Evolutionary conservation across 495 filamentous ascomycete species (phyloP).

Genomic region (Xylaria telfairii): DNA sequence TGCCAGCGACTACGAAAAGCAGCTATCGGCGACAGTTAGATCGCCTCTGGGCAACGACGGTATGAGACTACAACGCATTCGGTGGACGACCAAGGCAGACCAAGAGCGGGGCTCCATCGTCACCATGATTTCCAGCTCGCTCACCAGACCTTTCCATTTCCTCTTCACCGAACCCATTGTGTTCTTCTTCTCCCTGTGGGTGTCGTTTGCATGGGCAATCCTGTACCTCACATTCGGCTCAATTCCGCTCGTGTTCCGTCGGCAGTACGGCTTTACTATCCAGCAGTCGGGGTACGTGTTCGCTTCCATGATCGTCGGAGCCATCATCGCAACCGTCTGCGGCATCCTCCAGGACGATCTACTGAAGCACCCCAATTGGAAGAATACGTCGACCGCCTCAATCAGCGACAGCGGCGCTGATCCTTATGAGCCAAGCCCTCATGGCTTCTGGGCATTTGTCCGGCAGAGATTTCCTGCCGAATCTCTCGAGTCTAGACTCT

Average conservation of each 20-base stretch:
- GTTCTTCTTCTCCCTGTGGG: conserved; percentile 94
- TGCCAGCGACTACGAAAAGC: conserved; percentile 37
- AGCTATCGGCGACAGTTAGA: conserved; percentile 38
- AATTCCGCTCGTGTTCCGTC: conserved; percentile 77
- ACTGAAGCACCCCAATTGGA: conserved; percentile 51
- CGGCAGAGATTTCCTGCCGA: conserved; percentile 50
- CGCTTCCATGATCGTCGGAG: conserved; percentile 70
- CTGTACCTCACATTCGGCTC: conserved; percentile 84
- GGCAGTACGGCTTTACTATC: conserved; percentile 71
- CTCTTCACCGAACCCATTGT: conserved; percentile 91
- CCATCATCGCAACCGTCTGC: conserved; percentile 71
- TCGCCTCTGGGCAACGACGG: conserved; percentile 3
- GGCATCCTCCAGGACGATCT: conserved; percentile 73
- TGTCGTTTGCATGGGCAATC: conserved; percentile 87
- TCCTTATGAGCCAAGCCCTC: conserved; percentile 2
- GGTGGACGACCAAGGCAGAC: conserved; percentile 86
- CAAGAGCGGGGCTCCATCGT: conserved; percentile 74
- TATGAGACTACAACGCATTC: conserved; percentile 61
- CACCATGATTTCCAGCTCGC: conserved; percentile 77
- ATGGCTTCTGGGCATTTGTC: conserved; percentile 45
- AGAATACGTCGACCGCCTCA: conserved; percentile 46
- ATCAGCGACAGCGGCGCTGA: conserved; percentile 28
- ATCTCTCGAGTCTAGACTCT: conserved; percentile 79
- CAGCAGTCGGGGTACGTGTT: conserved; percentile 77
- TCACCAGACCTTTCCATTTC: conserved; percentile 83